These are phyloP conservation scores for Calophaca sinica DNA, from an alignment of 306 rosid genomes.

Conservation along the genomic window DNA sequence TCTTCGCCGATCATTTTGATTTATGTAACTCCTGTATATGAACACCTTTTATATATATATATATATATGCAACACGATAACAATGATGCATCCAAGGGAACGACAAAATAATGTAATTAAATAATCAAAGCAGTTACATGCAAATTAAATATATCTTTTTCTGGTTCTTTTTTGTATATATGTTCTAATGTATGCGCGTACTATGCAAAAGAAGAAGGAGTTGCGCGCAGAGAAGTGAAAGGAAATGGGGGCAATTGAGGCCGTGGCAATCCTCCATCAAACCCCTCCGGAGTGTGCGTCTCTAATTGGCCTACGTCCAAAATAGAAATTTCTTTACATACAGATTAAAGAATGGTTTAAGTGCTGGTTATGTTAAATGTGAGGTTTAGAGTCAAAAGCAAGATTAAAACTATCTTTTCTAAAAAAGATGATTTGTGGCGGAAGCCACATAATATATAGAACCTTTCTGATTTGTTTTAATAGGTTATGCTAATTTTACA, in stretches of 20 bases:
- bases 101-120: not conserved
- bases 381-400: conserved; percentile 49
- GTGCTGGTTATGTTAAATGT: conserved; percentile 38
- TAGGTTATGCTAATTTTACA: conserved; percentile 32
- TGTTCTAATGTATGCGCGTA: not conserved
- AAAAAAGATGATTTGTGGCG: not conserved
- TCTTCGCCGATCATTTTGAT: conserved; percentile 53
- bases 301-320: not conserved
- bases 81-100: not conserved
- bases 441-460: no score
- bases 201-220: not conserved
- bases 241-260: conserved; percentile 43
- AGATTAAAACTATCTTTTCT: conserved; percentile 24
- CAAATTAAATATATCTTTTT: not conserved
- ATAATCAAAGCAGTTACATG: not conserved
- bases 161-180: no score
- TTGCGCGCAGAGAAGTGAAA: conserved; percentile 3
- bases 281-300: conserved; percentile 40
- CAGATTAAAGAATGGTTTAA: conserved; percentile 4
- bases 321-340: conserved; percentile 3
- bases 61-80: no score
- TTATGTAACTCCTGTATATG: no score
- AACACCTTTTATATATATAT: no score
- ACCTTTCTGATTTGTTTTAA: not conserved
- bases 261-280: conserved; percentile 46